Base-by-base conservation (phyloP, 2,329 filamentous ascomycete genomes). In the Magnaporthiopsis poae region DNA sequence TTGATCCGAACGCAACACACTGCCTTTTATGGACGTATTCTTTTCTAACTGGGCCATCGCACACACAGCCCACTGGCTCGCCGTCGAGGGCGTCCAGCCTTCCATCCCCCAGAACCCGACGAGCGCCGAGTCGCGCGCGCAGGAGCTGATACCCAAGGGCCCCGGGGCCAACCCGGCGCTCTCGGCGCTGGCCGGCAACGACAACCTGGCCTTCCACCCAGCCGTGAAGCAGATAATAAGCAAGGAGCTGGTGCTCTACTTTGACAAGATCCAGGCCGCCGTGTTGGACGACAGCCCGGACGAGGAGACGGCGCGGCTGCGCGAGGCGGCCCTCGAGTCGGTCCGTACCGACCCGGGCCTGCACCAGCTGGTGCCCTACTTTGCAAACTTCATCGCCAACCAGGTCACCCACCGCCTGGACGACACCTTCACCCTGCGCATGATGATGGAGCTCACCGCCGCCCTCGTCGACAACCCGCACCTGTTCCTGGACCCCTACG, bases 91-190 rank as follows among this genome's bases (percentile, higher is more conserved):
- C 68, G 95, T 98, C 35, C 94, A 99, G 75, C 95, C 95, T 2
- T 91, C 92, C 0, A 97, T 98, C 72, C 92, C 94, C 1, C 94
- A 98, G 77, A 99, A 99, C 76, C 95, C 95, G 8, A 95, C 92
- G 1, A 88, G 90, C 7, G 87, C 88, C 73, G 93, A 97, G 75
- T 88, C 91, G 36, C 85, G 91, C 68, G 88, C 90, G 65, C 90
- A 93, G 74, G 93, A 97, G 73, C 84, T 97, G 36, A 83, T 96
- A 25, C 90, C 93, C 39, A 98, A 97, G 79, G 94, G 93, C 7
- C 89, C 92, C 3, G 91, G 91, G 69, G 91, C 91, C 29, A 96
- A 96, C 73, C 88, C 90, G 5, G 90, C 91, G 61, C 83, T 97
- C 60, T 90, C 92, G 33, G 91, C 91, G 21, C 86, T 93, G 70